Evolutionary conservation across 441 rosid genomes (phyloP).

Genomic region (Hura crepitans): DNA sequence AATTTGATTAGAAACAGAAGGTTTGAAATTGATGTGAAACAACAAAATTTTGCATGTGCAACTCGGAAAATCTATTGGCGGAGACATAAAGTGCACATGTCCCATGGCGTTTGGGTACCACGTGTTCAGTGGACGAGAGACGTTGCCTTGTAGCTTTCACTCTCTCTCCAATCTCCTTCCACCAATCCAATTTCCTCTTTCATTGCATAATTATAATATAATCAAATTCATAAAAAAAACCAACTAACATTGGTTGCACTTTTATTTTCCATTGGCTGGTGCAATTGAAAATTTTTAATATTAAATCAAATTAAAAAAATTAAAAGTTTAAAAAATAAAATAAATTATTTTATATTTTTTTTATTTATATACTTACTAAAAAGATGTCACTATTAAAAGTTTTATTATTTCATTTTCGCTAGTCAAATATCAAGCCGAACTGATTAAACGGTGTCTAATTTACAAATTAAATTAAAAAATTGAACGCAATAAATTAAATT

Average conservation of each 20-base stretch:
- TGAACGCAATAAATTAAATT: too few species aligned
- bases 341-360: too few species aligned
- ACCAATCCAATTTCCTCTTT: not conserved
- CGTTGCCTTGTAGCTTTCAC: constrained; percentile 32
- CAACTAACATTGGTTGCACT: constrained; percentile 4
- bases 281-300: too few species aligned
- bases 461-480: too few species aligned
- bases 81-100: constrained; percentile 21
- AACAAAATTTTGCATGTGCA: constrained; percentile 31
- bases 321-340: too few species aligned
- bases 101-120: constrained; percentile 17
- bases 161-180: not conserved
- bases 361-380: too few species aligned
- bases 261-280: not conserved
- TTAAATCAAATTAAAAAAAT: too few species aligned
- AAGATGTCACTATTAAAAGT: too few species aligned
- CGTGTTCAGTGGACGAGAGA: constrained; percentile 26
- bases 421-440: too few species aligned
- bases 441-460: too few species aligned
- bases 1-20: not conserved
- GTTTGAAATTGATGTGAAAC: constrained; percentile 29
- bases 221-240: not conserved
- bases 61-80: constrained; percentile 24
- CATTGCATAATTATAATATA: not conserved
- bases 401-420: too few species aligned